These are phyloP conservation scores for Sporothrix globosa DNA, from an alignment of 2,329 filamentous ascomycete genomes.

Conservation along the genomic window DNA sequence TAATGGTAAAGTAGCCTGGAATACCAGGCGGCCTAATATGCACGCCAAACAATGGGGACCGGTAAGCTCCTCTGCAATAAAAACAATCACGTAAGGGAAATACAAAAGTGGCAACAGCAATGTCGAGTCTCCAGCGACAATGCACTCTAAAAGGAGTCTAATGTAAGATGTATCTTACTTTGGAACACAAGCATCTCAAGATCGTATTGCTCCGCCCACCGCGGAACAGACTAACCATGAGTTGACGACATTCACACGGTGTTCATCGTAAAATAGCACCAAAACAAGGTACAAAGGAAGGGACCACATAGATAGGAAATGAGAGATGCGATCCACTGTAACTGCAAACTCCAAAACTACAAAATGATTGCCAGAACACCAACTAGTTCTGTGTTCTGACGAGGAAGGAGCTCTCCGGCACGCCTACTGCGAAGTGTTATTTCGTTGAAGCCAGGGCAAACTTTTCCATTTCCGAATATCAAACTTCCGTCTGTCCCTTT, in stretches of 20 bases:
- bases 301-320: no score
- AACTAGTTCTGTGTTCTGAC: no score
- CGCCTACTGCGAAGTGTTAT: no score
- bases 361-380: no score
- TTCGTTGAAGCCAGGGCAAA: no score
- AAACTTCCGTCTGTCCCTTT: no score
- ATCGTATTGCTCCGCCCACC: slow-evolving; percentile 15
- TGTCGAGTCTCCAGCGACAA: not conserved
- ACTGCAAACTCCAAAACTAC: no score
- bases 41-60: not conserved
- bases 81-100: slow-evolving; percentile 15
- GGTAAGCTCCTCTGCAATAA: not conserved
- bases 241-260: not conserved
- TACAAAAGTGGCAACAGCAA: not conserved
- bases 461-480: no score
- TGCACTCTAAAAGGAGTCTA: not conserved
- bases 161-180: slow-evolving; percentile 4
- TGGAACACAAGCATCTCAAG: slow-evolving; percentile 10
- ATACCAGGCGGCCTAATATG: not conserved
- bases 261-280: no score
- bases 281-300: no score
- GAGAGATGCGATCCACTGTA: no score
- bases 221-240: not conserved
- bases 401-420: no score
- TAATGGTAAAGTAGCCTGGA: not conserved